Percentiles rank a stretch among this genome's conserved stretches.
Conservation (phyloP, 805 yeast species). For the Saccharomycopsis fibuligera region DNA sequence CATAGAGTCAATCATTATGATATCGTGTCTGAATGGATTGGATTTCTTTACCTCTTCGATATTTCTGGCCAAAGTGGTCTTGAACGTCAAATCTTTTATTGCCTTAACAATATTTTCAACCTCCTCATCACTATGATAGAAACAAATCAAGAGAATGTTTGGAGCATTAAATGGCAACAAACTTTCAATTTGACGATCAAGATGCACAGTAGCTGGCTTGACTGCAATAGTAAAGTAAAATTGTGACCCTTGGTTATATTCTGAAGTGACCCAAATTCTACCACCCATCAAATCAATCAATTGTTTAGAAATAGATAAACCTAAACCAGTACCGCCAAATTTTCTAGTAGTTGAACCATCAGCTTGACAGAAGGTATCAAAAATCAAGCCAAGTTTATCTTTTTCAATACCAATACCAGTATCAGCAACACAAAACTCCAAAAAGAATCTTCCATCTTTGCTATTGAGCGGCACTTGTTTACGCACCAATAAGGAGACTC, state of each 20-base stretch:
- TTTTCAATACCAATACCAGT: slow-evolving; percentile 87
- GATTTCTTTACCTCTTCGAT: slow-evolving; percentile 50
- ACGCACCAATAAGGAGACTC: slow-evolving; percentile 65
- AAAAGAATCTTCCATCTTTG: slow-evolving; percentile 29
- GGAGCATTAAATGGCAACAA: slow-evolving; percentile 68
- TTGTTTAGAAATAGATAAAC: slow-evolving; percentile 81
- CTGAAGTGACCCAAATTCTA: slow-evolving; percentile 84
- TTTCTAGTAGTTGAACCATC: slow-evolving; percentile 91
- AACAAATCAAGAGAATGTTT: slow-evolving; percentile 62
- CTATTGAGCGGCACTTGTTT: slow-evolving; percentile 28
- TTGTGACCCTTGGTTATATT: slow-evolving; percentile 74
- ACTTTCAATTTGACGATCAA: slow-evolving; percentile 59
- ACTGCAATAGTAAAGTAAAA: slow-evolving; percentile 77
- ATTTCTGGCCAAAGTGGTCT: slow-evolving; percentile 52
- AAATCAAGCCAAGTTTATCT: slow-evolving; percentile 78
- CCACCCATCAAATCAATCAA: slow-evolving; percentile 90
- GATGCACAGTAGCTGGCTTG: slow-evolving; percentile 59
- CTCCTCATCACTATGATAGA: slow-evolving; percentile 49
- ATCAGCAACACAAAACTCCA: slow-evolving; percentile 83
- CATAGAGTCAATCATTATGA: slow-evolving; percentile 74
- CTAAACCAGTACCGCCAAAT: slow-evolving; percentile 91
- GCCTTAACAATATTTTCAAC: slow-evolving; percentile 37
- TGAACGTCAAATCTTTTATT: slow-evolving; percentile 49
- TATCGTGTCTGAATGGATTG: slow-evolving; percentile 59
- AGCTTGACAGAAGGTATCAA: slow-evolving; percentile 88